These are phyloP conservation scores for Sphaerulina vaccinii DNA, from an alignment of 2,329 filamentous ascomycete species.

Conservation along the genomic window DNA sequence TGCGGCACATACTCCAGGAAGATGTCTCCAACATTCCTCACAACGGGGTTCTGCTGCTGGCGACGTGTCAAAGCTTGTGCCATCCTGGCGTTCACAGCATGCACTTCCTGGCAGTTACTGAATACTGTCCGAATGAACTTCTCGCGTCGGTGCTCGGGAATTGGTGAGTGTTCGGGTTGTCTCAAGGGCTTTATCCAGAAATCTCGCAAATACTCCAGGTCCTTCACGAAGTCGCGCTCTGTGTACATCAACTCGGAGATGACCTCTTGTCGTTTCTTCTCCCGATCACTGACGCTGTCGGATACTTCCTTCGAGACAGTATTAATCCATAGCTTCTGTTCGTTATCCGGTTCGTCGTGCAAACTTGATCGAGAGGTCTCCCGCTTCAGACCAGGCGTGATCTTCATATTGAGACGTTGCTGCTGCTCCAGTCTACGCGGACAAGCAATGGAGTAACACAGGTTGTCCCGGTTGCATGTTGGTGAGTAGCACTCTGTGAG, in stretches of 20 bases:
- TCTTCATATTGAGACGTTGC: conserved; percentile 87
- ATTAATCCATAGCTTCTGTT: conserved; percentile 99
- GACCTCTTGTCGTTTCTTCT: conserved; percentile 97
- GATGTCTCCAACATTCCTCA: conserved; percentile 86
- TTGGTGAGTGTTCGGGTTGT: conserved; percentile 74
- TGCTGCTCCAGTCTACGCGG: conserved; percentile 92
- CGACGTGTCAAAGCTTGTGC: conserved; percentile 84
- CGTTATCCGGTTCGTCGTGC: conserved; percentile 81
- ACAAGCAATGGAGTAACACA: conserved; percentile 98
- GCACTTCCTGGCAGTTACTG: conserved; percentile 92
- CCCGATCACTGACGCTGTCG: conserved; percentile 81
- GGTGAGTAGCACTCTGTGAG: conserved; percentile 97
- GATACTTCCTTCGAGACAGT: conserved; percentile 94
- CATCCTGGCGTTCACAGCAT: conserved; percentile 84
- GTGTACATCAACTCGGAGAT: conserved; percentile 99
- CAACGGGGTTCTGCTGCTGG: conserved; percentile 87
- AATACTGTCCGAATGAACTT: conserved; percentile 94
- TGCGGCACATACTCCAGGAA: conserved; percentile 89
- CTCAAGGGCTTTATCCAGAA: conserved; percentile 97
- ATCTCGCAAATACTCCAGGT: conserved; percentile 93
- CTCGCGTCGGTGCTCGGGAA: conserved; percentile 82
- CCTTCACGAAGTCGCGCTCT: conserved; percentile 97
- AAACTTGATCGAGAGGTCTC: conserved; percentile 68
- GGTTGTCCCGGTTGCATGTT: conserved; percentile 89
- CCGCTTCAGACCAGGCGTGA: conserved; percentile 78